A percentile compares a stretch with the other conserved stretches of the same genome.
Conservation (phyloP, 371 early-diverging fungal species). For the Circinella umbellata region DNA sequence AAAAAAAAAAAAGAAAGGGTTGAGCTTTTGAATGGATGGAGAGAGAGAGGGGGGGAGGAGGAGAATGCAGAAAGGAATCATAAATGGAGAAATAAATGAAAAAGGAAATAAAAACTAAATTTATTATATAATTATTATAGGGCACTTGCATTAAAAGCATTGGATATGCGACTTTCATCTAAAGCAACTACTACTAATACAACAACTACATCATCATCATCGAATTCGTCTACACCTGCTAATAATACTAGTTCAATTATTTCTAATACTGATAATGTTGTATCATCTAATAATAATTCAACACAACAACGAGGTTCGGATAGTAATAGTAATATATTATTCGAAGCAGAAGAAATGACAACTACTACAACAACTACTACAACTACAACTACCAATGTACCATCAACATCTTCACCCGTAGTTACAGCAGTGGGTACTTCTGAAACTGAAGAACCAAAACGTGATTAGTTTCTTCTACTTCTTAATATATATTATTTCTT, state of each 20-base stretch:
- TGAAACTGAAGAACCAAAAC: slow-evolving; percentile 11
- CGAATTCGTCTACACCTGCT: not conserved
- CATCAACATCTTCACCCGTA: not conserved
- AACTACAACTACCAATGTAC: not conserved
- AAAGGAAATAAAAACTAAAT: too few relatives aligned
- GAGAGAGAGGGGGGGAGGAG: not conserved
- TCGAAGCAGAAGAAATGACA: slow-evolving; percentile 25
- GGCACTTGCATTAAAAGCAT: slow-evolving; percentile 66
- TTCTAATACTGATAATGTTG: slow-evolving; percentile 4
- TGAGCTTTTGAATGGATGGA: too few relatives aligned
- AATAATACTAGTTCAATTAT: not conserved
- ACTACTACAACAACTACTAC: not conserved
- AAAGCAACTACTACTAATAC: slow-evolving; percentile 27
- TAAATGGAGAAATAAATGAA: too few relatives aligned
- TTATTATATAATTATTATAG: slow-evolving; percentile 27
- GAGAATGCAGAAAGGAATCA: too few relatives aligned
- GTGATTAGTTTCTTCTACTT: slow-evolving; percentile 1
- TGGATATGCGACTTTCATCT: slow-evolving; percentile 64
- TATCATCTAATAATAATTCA: not conserved
- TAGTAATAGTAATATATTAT: slow-evolving; percentile 10
- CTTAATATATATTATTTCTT: not conserved
- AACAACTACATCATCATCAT: slow-evolving; percentile 5
- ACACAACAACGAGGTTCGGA: not conserved
- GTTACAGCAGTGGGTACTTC: not conserved
- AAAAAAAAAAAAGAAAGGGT: not conserved